Base-by-base conservation (phyloP, 2,329 filamentous ascomycete species). In the Phaeosphaeriaceae sp. region DNA sequence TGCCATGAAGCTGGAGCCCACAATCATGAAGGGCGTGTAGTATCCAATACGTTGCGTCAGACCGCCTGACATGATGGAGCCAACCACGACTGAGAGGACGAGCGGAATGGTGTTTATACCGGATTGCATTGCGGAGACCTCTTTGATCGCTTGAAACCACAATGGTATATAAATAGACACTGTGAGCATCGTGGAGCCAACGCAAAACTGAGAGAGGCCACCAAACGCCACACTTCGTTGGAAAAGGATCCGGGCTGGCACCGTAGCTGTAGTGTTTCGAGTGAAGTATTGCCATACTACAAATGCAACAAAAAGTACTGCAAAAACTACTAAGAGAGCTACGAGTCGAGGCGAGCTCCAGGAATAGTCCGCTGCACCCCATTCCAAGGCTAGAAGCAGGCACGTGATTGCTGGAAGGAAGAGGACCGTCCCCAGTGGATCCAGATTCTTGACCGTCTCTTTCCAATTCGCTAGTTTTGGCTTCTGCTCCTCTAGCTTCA, bases 81-180 rank as follows among this genome's bases (percentile, higher is more conserved):
- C 59, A 28, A 78, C 47, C 16, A 79, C 75, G 3, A 77, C 66
- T 11, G 69, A 69, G 4, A 80, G 68, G 15, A 79, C 71, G 46
- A 79, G 67, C 1, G 77, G 77, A 9, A 79, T 70, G 38, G 74
- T 76, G 51, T 71, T 70, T 49, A 79, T 76, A 6, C 76, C 77
- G 8, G 76, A 78, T 34, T 74, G 67, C 50, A 75, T 70, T 1
- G 78, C 75, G 0, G 68, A 69, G 1, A 67, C 70, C 8, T 70
- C 71, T 48, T 78, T 75, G 66, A 80, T 77, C 3, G 77, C 77
- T 52, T 79, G 76, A 67, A 74, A 79, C 77, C 74, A 78, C 60
- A 73, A 74, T 21, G 69, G 64, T 15, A 79, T 63, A 58, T 76
- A 78, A 23, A 74, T 66, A 7, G 66, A 66, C 23, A 73, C 65